Base-by-base conservation (phyloP, 257 asterid species). In the Sherardia arvensis region DNA sequence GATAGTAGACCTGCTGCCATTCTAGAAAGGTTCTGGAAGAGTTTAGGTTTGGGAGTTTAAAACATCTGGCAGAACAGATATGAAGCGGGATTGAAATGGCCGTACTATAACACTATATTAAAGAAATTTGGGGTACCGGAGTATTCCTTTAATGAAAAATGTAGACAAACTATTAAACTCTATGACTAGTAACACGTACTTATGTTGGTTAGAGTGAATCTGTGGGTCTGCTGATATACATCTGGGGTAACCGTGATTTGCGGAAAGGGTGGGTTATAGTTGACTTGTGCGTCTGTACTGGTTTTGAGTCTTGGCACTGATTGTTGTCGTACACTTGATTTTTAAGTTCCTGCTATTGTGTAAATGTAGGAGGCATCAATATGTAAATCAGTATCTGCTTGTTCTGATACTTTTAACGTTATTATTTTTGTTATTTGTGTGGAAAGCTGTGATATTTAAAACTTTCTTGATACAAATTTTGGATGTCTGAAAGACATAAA, bases 361-460 rank as follows among this genome's bases (percentile, higher is more conserved):
- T 53, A 55, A 55, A 55, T 26, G 34, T 55, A 48, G 20, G 55
- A 40, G 22, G 29, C 20, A 14, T 55, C 14, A 11, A 27, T 55
- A 11, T 55, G 60, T 55, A 26, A 4, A 55, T 53, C 14, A 51
- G 5, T 21, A 9, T 9, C 32, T 7, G 23, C 30, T 22, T 11
- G 15, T 29, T 34, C 21, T 22, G 36, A 47, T 21, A 7, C 18
- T 65, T 51, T n/a, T 36, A 36, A 20, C 30, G 30, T 20, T 4
- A 8, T 57, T 8, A 25, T 14, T 55, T 25, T 33, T 49, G 27
- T 34, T 10, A 53, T 40, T 22, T 49, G 15, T 59, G 15, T 59
- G 54, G 22, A 48, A 33, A 54, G 71, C 64, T 18, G 40, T 43
- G 59, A 38, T 54, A 53, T 48, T 62, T 55, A 54, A n/a, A 45